Conservation (phyloP, 2,329 filamentous ascomycete genomes). For the Neonectria ditissima region DNA sequence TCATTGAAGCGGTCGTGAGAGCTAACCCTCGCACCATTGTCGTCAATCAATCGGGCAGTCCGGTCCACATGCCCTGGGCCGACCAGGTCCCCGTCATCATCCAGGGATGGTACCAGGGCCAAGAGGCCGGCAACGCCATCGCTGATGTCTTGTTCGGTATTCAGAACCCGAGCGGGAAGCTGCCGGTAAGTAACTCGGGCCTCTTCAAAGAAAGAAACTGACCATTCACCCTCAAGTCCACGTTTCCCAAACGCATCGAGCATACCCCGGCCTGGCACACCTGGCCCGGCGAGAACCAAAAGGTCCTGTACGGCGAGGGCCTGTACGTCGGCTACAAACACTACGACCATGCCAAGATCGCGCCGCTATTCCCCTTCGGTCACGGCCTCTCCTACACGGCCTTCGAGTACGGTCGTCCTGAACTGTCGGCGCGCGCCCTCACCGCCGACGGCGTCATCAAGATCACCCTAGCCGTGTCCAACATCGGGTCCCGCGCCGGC, state of each 20-base stretch:
- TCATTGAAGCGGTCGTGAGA: conserved; percentile 71
- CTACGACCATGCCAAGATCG: conserved; percentile 72
- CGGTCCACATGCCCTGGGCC: conserved; percentile 74
- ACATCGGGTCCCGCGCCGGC: conserved; percentile 68
- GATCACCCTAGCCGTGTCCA: conserved; percentile 61
- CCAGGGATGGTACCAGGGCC: conserved; percentile 65
- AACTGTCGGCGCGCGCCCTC: conserved; percentile 58
- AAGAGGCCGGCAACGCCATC: conserved; percentile 77
- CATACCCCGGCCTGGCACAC: conserved; percentile 79
- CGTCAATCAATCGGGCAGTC: conserved; percentile 62
- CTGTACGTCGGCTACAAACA: conserved; percentile 80
- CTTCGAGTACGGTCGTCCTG: conserved; percentile 72
- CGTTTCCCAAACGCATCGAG: conserved; percentile 72
- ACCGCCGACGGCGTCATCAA: conserved; percentile 55
- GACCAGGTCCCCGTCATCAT: conserved; percentile 73
- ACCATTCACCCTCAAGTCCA: conserved; percentile 56
- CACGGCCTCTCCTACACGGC: conserved; percentile 80
- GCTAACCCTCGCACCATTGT: conserved; percentile 76
- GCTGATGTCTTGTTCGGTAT: conserved; percentile 76
- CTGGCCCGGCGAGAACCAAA: conserved; percentile 77
- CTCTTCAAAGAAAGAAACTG: background rate
- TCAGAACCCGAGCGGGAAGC: conserved; percentile 74
- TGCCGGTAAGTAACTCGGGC: conserved; percentile 63
- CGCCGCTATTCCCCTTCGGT: conserved; percentile 77
- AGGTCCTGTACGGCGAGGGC: conserved; percentile 78